These are phyloP conservation scores for Hibiscus syriacus DNA, from an alignment of 345 rosid species.

Conservation along the genomic window DNA sequence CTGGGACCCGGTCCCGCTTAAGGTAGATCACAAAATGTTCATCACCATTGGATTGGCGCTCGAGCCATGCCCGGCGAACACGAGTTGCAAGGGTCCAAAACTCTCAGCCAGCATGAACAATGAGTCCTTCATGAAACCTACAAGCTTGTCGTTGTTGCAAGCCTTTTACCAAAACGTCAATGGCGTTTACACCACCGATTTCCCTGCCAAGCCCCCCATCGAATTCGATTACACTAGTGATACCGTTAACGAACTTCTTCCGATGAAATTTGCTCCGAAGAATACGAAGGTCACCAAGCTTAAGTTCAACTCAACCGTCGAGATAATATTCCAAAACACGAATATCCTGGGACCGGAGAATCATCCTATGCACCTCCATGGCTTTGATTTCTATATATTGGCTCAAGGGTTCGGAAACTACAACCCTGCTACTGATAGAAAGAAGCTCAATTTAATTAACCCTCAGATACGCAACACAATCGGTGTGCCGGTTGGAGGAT, in stretches of 20 bases:
- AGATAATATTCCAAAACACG: conserved; percentile 70
- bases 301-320: conserved; percentile 66
- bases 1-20: conserved; percentile 54
- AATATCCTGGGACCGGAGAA: conserved; percentile 50
- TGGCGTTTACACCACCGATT: conserved; percentile 61
- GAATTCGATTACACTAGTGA: too few relatives aligned
- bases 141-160: conserved; percentile 44
- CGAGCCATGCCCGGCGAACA: conserved; percentile 34
- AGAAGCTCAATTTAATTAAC: conserved; percentile 49
- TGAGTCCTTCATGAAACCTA: conserved; percentile 52
- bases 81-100: conserved; percentile 40
- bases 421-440: conserved; percentile 30
- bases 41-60: conserved; percentile 51
- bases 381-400: conserved; percentile 65
- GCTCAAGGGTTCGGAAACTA: conserved; percentile 92
- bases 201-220: conserved; percentile 55
- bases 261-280: conserved; percentile 39
- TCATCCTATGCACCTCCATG: too few relatives aligned
- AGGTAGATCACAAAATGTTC: too few relatives aligned
- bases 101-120: too few relatives aligned
- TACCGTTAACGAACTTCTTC: too few relatives aligned
- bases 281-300: conserved; percentile 52
- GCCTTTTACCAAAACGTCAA: conserved; percentile 41
- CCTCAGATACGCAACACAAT: conserved; percentile 73
- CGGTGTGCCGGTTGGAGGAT: conserved; percentile 76